Percentiles rank a stretch among this genome's conserved stretches.
Conservation (phyloP, 139 green algal species). For the Coelastrella sp. region DNA sequence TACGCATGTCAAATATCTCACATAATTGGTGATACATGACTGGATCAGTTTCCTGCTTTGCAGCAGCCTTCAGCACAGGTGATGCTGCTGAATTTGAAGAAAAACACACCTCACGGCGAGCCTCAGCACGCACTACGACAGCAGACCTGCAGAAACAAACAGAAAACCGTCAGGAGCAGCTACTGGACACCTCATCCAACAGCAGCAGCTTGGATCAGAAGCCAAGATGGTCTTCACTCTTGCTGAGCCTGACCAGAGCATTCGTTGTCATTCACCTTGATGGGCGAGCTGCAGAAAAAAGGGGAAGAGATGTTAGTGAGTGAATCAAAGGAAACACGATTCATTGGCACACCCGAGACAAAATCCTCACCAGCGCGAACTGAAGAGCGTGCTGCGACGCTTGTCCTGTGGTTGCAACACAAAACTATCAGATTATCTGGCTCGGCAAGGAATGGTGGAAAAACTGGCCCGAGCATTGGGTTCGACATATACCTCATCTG, state of each 20-base stretch:
- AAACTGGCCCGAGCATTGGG: background rate
- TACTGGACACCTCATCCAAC: too few species aligned
- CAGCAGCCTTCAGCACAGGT: background rate
- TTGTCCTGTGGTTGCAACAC: background rate
- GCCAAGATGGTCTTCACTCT: too few species aligned
- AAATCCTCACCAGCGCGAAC: conserved; percentile 41
- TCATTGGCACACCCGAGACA: too few species aligned
- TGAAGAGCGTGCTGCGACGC: conserved; percentile 35
- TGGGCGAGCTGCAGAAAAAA: conserved; percentile 38
- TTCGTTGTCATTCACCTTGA: conserved; percentile 51
- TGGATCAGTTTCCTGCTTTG: background rate
- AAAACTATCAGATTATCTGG: background rate
- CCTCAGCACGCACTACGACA: conserved; percentile 74
- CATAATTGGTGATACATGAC: too few species aligned
- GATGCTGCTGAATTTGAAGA: background rate
- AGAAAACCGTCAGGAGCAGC: background rate
- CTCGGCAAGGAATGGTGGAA: background rate
- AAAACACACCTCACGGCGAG: conserved; percentile 66
- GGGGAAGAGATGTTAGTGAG: background rate
- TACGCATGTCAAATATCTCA: too few species aligned
- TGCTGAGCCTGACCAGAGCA: too few species aligned
- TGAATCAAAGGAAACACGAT: background rate
- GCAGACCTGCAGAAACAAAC: conserved; percentile 49
- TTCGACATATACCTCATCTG: conserved; percentile 24
- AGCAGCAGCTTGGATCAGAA: too few species aligned